phyloP scores from a whole-genome alignment of 768 basidiomycete species.

The Termitomyces sp. region DNA sequence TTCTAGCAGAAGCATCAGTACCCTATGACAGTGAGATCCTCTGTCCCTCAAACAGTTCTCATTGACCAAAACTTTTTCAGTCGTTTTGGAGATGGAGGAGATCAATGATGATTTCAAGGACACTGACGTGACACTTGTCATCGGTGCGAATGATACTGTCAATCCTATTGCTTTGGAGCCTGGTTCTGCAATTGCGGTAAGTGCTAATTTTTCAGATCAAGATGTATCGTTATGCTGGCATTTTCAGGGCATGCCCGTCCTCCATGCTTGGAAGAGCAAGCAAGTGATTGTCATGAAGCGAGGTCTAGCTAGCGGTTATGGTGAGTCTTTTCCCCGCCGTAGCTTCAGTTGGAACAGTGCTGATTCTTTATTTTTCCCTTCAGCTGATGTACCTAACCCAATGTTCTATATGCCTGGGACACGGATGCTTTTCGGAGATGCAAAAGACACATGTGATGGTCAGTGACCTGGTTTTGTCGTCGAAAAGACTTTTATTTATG shows the following conservation, averaged over 20 bases:
- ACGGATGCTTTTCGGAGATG: constrained; percentile 91
- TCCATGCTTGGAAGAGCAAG: constrained; percentile 92
- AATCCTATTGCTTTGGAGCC: constrained; percentile 88
- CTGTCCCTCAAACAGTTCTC: background rate
- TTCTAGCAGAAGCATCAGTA: constrained; percentile 85
- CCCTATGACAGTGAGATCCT: constrained; percentile 74
- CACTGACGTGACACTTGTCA: constrained; percentile 87
- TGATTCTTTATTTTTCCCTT: background rate
- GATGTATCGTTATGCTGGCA: background rate
- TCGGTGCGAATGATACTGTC: constrained; percentile 90
- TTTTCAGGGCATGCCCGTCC: constrained; percentile 80
- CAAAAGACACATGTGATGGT: constrained; percentile 90
- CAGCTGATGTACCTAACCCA: constrained; percentile 88
- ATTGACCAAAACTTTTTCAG: constrained; percentile 31
- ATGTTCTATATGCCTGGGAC: constrained; percentile 93
- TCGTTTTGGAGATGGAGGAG: constrained; percentile 92
- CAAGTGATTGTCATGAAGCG: constrained; percentile 92
- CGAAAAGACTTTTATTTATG: background rate
- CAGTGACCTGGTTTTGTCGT: constrained; percentile 6
- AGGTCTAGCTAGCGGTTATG: constrained; percentile 85
- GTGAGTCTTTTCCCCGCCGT: constrained; percentile 30
- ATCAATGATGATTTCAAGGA: constrained; percentile 90
- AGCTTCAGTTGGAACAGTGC: background rate
- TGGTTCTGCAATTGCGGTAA: constrained; percentile 76
- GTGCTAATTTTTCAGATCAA: constrained; percentile 4